Evolutionary conservation across 345 rosid genomes (phyloP).

Genomic region (Diplotaxis tenuifolia): DNA sequence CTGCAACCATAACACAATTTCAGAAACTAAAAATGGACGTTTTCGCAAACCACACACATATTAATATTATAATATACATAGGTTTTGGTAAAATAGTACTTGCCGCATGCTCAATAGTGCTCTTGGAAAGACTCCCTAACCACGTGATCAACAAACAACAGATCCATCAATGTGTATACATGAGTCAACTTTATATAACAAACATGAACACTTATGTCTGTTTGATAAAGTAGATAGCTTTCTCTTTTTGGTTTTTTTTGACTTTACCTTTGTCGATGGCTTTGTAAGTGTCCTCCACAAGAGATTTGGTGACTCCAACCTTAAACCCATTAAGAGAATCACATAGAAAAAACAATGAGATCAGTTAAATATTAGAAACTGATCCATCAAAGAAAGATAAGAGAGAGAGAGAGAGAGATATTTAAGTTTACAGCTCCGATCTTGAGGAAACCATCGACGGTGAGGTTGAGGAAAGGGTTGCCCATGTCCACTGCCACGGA

Average conservation of each 20-base stretch:
- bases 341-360: conserved; percentile 17
- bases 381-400: neutral
- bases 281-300: conserved; percentile 62
- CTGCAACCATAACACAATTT: conserved; percentile 42
- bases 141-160: conserved; percentile 11
- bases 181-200: too few species aligned
- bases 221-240: too few species aligned
- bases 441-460: conserved; percentile 84
- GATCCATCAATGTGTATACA: conserved; percentile 8
- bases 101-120: neutral
- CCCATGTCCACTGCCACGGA: conserved; percentile 75
- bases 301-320: conserved; percentile 68
- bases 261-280: conserved; percentile 55
- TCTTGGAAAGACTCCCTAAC: conserved; percentile 50
- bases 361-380: neutral
- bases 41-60: neutral
- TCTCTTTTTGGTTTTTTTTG: too few species aligned
- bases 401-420: too few species aligned
- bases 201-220: too few species aligned
- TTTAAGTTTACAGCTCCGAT: conserved; percentile 61
- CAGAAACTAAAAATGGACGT: neutral
- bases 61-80: neutral
- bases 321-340: conserved; percentile 26
- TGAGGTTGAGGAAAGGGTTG: conserved; percentile 64
- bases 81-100: conserved; percentile 1